Percentiles rank a stretch among this genome's conserved stretches.
These are phyloP conservation scores for Cerrena zonata DNA, from an alignment of 1,284 basidiomycete genomes.

Conservation along the genomic window DNA sequence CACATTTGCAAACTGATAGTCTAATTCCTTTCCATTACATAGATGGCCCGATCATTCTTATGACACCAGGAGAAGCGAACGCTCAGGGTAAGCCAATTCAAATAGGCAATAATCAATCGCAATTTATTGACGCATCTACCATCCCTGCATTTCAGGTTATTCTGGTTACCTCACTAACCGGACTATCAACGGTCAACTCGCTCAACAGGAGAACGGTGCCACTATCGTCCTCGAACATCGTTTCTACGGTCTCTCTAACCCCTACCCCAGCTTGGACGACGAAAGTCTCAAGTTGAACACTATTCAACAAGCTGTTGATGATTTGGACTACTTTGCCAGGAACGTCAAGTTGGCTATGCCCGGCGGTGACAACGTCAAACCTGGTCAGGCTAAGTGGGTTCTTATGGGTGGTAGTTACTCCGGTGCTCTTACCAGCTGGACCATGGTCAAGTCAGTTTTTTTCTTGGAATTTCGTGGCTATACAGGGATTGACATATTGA, in stretches of 20 bases:
- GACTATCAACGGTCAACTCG: conserved; percentile 62
- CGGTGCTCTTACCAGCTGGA: conserved; percentile 65
- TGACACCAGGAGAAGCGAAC: conserved; percentile 44
- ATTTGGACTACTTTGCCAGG: conserved; percentile 64
- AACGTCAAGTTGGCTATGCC: conserved; percentile 65
- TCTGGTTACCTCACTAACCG: conserved; percentile 55
- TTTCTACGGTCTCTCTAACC: conserved; percentile 51
- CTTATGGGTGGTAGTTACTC: conserved; percentile 68
- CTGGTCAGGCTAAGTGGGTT: conserved; percentile 61
- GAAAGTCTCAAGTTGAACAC: conserved; percentile 55
- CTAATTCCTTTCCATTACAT: not conserved
- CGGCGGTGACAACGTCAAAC: conserved; percentile 50
- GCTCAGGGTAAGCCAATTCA: conserved; percentile 34
- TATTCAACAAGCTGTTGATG: conserved; percentile 67
- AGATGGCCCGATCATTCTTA: conserved; percentile 66
- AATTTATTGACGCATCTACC: not conserved
- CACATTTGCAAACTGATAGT: not conserved
- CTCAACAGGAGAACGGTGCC: conserved; percentile 59
- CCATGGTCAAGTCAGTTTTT: conserved; percentile 57
- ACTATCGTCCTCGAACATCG: conserved; percentile 57
- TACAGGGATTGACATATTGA: not conserved
- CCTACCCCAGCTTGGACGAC: conserved; percentile 55
- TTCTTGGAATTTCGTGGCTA: not conserved
- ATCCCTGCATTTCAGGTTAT: conserved; percentile 39
- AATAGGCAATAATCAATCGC: conserved; percentile 4